Evolutionary conservation across 345 rosid species (phyloP).

Genomic region (Euphorbia peplus): DNA sequence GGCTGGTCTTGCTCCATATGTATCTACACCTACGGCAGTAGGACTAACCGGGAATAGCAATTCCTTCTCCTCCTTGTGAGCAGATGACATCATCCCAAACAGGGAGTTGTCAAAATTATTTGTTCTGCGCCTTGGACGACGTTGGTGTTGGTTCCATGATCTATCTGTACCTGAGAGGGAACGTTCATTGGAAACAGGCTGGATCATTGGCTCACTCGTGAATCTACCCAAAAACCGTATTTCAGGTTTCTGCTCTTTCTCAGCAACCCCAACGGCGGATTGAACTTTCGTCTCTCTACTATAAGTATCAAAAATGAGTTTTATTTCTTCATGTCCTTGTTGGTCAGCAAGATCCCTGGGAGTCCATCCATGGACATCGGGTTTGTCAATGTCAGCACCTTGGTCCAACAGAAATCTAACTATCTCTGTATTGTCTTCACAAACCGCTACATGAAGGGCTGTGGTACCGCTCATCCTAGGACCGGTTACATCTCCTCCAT

Average conservation of each 20-base stretch:
- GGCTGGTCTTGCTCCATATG: constrained; percentile 19
- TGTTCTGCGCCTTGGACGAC: constrained; percentile 53
- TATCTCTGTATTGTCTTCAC: constrained; percentile 65
- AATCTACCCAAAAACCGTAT: constrained; percentile 54
- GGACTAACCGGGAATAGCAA: constrained; percentile 29
- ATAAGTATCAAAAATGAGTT: constrained; percentile 40
- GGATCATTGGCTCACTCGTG: constrained; percentile 68
- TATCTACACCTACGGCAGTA: not conserved
- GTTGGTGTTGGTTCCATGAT: constrained; percentile 38
- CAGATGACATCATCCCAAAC: constrained; percentile 68
- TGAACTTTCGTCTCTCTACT: constrained; percentile 31
- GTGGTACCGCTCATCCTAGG: constrained; percentile 54
- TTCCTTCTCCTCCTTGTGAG: constrained; percentile 41
- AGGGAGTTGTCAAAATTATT: constrained; percentile 67
- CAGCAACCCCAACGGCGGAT: constrained; percentile 41
- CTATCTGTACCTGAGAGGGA: constrained; percentile 37
- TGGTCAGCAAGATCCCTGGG: constrained; percentile 75
- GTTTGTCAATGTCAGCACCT: constrained; percentile 64
- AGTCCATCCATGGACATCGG: constrained; percentile 63
- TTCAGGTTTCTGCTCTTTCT: constrained; percentile 42
- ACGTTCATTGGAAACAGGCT: constrained; percentile 28
- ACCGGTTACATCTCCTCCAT: constrained; percentile 56
- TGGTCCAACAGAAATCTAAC: constrained; percentile 61
- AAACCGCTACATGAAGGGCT: constrained; percentile 78
- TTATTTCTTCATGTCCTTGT: constrained; percentile 81